Base-by-base conservation (phyloP, 139 green algal genomes). In the Auxenochlorella pyrenoidosa region DNA sequence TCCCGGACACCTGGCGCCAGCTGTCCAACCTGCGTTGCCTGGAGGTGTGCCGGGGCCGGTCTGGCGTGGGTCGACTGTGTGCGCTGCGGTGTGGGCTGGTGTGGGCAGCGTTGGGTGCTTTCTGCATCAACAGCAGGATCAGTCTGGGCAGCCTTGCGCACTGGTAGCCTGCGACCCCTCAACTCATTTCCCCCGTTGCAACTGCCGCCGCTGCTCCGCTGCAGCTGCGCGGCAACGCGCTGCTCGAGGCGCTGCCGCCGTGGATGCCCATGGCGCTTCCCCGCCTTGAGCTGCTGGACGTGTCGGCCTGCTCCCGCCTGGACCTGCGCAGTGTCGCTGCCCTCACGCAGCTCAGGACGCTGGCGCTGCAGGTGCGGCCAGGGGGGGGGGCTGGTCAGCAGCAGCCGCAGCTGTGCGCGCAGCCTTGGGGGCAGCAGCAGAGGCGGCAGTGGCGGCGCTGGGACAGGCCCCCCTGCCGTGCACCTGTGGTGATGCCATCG, bases 281-380 rank as follows among this genome's bases (percentile, higher is more conserved):
- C 2, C 30, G 51, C 28, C 59, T 88, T 73, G 3, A 77, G 40
- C 19, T 51, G 32, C 82, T 91, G 30, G 87, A 92, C 60, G 87
- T 95, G 76, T 76, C 66, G 1, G 70, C 44, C 79, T 94, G 91
- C 87, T 36, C 22, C 13, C 70, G 72, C 30, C 70, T 92, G 32
- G 82, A 91, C 75, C 71, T 94, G 34, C 26, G 8, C 38, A 65
- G 54, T 16, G 26, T 94, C 21, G 43, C 88, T 6, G 22, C 32
- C 19, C 43, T 93, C 47, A 93, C 89, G 21, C 71, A 85, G 88
- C 88, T 94, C 30, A 38, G 90, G 1, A 90, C 88, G 78, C 90
- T 95, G 44, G 88, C 88, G 5, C 86, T 94, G 43, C 92, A 93
- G 90, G 92, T 91, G 73, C 0, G 82, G 66, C 38, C 5, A 13